phyloP scores from a whole-genome alignment of 768 basidiomycete genomes.

The Stropharia rugosoannulata region DNA sequence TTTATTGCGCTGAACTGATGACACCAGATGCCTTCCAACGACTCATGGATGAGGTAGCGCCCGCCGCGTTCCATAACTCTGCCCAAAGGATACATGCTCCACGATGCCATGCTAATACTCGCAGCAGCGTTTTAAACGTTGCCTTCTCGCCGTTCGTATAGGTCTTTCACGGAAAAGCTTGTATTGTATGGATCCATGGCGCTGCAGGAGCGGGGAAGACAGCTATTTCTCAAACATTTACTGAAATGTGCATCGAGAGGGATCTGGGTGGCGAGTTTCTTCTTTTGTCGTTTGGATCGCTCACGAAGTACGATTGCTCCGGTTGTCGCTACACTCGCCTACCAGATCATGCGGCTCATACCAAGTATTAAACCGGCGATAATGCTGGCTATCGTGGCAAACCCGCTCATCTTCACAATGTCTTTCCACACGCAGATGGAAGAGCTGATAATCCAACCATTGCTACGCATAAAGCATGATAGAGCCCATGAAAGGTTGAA shows the following conservation, averaged over 20 bases:
- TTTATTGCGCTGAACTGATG: too few species aligned
- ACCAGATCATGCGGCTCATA: not conserved
- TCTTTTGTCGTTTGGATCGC: conserved; percentile 3
- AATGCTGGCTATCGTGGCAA: not conserved
- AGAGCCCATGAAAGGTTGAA: not conserved
- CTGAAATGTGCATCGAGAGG: not conserved
- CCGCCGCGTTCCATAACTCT: not conserved
- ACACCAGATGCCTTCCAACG: not conserved
- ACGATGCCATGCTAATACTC: not conserved
- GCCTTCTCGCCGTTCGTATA: not conserved
- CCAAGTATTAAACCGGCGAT: not conserved
- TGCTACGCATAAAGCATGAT: not conserved
- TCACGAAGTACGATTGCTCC: not conserved
- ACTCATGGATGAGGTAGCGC: not conserved
- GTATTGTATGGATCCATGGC: not conserved
- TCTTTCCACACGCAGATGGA: not conserved
- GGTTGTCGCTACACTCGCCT: conserved; percentile 1
- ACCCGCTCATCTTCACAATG: not conserved
- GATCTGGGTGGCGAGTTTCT: conserved; percentile 5
- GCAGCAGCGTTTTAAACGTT: not conserved
- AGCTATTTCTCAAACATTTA: not conserved
- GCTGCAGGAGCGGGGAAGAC: conserved; percentile 7
- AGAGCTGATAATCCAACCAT: not conserved
- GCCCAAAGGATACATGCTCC: not conserved
- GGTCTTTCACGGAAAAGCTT: not conserved